Conservation (phyloP, 352 stramenopile genomes). For the Phytophthora lateralis region DNA sequence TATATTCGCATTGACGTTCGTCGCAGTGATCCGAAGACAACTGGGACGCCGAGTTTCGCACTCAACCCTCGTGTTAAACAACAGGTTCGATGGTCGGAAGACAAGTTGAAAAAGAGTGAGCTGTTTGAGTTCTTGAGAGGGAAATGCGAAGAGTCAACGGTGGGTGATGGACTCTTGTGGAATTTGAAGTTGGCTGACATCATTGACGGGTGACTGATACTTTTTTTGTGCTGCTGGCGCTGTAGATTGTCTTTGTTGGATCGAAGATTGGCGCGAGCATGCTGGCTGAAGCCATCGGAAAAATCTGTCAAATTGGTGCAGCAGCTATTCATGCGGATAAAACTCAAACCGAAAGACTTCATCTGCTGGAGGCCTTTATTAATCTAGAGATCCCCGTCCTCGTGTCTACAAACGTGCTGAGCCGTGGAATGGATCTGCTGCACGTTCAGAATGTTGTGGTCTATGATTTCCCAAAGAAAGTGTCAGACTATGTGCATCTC, state of each 20-base stretch:
- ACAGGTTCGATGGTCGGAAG: conserved; percentile 51
- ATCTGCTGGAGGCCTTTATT: conserved; percentile 64
- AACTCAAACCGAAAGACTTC: conserved; percentile 55
- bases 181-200: not conserved
- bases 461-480: conserved; percentile 68
- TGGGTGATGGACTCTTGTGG: conserved; percentile 12
- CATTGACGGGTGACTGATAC: not conserved
- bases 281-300: conserved; percentile 58
- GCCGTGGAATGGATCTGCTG: conserved; percentile 72
- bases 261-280: conserved; percentile 68
- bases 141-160: conserved; percentile 49
- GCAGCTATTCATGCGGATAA: conserved; percentile 72
- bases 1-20: conserved; percentile 48
- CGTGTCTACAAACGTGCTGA: conserved; percentile 75
- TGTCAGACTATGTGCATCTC: conserved; percentile 72
- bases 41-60: conserved; percentile 3
- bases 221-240: conserved; percentile 9
- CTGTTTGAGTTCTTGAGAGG: conserved; percentile 49
- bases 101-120: conserved; percentile 65
- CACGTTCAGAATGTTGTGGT: conserved; percentile 72
- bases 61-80: conserved; percentile 47
- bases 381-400: conserved; percentile 51
- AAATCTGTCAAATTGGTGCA: conserved; percentile 38
- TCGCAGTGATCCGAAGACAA: conserved; percentile 6
- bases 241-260: conserved; percentile 75